Base-by-base conservation (phyloP, 164 flowering plant species). In the Aristolochia californica region DNA sequence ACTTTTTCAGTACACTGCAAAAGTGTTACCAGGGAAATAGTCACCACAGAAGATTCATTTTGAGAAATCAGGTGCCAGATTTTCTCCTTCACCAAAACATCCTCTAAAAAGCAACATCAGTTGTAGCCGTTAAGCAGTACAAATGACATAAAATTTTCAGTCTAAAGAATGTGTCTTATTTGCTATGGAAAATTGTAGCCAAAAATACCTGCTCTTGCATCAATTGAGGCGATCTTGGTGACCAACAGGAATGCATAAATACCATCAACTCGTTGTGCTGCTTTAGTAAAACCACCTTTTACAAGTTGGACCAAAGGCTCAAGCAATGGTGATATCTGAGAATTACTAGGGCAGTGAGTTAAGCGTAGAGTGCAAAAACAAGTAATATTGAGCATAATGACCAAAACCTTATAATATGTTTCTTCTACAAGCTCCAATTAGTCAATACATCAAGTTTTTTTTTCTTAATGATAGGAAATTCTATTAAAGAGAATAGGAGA, bases 251-350 rank as follows among this genome's bases (percentile, higher is more conserved):
- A 76, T 50, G 97, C 93, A 83, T 84, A 94, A 25, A 94, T 74
- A 9, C 93, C 97, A 77, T 94, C 99, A 75, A 90, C 66, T 20
- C 97, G 84, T 67, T 94, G 99, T 22, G 77, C 82, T 43, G 85
- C 80, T 76, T 94, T 94, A 4, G 91, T 83, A 62, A 82, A 94
- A 67, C 99, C 96, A 66, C 85, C 84, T 76, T 86, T 90, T 26
- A 83, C 95, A 21, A 94, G 77, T 71, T 80, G 95, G 63, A 90
- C 51, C 60, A 94, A 96, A 65, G 99, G 83, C 28, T 68, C 80
- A 50, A 88, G 61, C 67, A 90, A 75, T 47, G 91, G 72, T 52
- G 90, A 79, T 61, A 90, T 60, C 97, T 94, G 80, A 40, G 7
- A 34, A 34, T 2, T 34, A 34, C 40, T 34, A 7, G 10, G 10